phyloP scores from a whole-genome alignment of 441 rosid genomes.

The Populus hybrid region DNA sequence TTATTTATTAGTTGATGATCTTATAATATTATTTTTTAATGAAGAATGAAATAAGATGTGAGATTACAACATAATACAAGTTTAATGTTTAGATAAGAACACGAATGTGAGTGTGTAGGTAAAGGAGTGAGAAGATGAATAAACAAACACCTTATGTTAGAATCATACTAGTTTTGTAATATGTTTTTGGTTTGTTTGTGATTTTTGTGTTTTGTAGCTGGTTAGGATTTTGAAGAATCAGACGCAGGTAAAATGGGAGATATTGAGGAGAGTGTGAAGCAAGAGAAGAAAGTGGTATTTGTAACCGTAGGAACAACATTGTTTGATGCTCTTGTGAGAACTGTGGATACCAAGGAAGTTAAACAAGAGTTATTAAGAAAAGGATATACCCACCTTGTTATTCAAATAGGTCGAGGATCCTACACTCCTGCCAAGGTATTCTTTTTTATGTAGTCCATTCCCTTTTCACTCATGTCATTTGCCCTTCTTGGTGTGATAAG shows the following conservation, averaged over 20 bases:
- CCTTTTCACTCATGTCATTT: not conserved
- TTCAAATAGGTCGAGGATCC: constrained; percentile 87
- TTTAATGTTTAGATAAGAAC: not conserved
- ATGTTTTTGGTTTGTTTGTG: not conserved
- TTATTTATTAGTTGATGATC: not conserved
- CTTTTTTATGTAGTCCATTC: not conserved
- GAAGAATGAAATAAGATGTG: not conserved
- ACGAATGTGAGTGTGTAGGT: not conserved
- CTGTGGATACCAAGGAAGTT: constrained; percentile 46
- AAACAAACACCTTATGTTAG: not conserved
- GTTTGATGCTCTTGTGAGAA: constrained; percentile 74
- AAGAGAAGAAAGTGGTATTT: constrained; percentile 50
- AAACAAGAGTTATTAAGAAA: constrained; percentile 47
- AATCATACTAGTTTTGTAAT: not conserved
- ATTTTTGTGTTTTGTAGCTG: not conserved
- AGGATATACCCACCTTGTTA: constrained; percentile 68
- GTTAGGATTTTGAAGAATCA: not conserved
- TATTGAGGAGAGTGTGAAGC: constrained; percentile 16
- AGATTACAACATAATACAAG: not conserved
- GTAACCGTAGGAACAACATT: constrained; percentile 91
- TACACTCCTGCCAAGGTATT: constrained; percentile 57
- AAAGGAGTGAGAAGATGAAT: not conserved
- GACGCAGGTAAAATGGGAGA: constrained; percentile 32
- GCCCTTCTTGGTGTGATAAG: not conserved
- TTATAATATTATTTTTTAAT: too few species aligned